Conservation (phyloP, 2,329 filamentous ascomycete species). For the Leptographium wingfieldii region DNA sequence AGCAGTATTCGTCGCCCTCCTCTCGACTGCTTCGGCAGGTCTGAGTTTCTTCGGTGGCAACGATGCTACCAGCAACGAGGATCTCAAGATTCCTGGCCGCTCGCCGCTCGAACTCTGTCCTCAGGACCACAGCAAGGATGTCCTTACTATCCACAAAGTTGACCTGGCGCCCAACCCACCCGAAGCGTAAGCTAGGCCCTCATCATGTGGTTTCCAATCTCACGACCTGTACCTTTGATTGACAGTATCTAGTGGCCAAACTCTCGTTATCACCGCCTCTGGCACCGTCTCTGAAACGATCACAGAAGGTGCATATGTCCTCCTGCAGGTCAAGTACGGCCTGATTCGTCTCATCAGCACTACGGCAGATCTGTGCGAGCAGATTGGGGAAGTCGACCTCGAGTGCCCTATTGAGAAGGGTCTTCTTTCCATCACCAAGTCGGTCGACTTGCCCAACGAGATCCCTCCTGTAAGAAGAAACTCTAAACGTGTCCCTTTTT, state of each 20-base stretch:
- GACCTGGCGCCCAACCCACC: constrained; percentile 81
- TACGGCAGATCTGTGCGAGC: constrained; percentile 74
- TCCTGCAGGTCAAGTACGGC: constrained; percentile 83
- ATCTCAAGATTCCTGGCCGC: constrained; percentile 62
- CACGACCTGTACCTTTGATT: constrained; percentile 2
- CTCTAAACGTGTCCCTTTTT: too few species aligned
- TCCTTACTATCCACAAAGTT: constrained; percentile 65
- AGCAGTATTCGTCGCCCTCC: constrained; percentile 29
- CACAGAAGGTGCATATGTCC: constrained; percentile 66
- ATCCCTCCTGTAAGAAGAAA: constrained; percentile 67
- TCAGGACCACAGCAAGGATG: constrained; percentile 52
- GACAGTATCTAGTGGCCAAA: constrained; percentile 48
- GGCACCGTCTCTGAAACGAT: constrained; percentile 65
- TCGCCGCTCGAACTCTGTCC: constrained; percentile 74
- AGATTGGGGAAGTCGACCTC: constrained; percentile 77
- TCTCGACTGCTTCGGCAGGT: constrained; percentile 29
- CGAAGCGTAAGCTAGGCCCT: constrained; percentile 51
- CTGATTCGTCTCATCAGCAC: constrained; percentile 80
- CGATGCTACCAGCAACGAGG: constrained; percentile 33
- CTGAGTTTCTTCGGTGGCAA: constrained; percentile 34
- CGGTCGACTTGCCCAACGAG: constrained; percentile 70
- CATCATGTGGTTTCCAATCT: not conserved
- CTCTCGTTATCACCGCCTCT: constrained; percentile 64
- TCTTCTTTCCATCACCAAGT: constrained; percentile 59
- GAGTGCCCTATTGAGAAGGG: constrained; percentile 81